phyloP scores from a whole-genome alignment of 2,329 filamentous ascomycete genomes.

The Fusarium lateritium region DNA sequence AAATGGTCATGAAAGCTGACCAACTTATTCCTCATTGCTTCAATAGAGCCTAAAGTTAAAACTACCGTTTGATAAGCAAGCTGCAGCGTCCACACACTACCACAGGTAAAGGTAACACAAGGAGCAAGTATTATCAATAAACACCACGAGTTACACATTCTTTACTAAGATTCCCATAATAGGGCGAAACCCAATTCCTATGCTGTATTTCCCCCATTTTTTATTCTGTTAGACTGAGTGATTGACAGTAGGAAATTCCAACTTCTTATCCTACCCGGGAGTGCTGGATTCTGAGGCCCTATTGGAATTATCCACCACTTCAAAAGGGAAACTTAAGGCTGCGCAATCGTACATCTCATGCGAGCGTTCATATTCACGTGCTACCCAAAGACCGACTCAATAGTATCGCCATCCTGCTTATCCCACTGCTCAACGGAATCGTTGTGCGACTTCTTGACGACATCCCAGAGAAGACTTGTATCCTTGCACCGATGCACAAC shows the following conservation, averaged over 20 bases:
- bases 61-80: neutral
- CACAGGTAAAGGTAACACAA: neutral
- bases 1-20: conserved; percentile 7
- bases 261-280: neutral
- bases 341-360: no score
- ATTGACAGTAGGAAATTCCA: neutral
- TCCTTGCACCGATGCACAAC: conserved; percentile 2
- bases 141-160: neutral
- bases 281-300: neutral
- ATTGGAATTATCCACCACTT: neutral
- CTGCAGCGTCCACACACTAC: neutral
- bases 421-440: neutral
- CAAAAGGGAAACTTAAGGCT: no score
- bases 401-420: neutral
- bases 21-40: neutral
- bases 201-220: no score
- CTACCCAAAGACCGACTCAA: conserved; percentile 2
- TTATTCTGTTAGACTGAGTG: neutral
- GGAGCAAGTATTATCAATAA: neutral
- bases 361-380: neutral
- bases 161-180: neutral
- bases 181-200: no score
- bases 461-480: neutral
- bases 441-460: neutral
- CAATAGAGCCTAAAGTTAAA: neutral